Evolutionary conservation across 2,329 filamentous ascomycete species (phyloP).

Genomic region (Coniochaeta prunicola): DNA sequence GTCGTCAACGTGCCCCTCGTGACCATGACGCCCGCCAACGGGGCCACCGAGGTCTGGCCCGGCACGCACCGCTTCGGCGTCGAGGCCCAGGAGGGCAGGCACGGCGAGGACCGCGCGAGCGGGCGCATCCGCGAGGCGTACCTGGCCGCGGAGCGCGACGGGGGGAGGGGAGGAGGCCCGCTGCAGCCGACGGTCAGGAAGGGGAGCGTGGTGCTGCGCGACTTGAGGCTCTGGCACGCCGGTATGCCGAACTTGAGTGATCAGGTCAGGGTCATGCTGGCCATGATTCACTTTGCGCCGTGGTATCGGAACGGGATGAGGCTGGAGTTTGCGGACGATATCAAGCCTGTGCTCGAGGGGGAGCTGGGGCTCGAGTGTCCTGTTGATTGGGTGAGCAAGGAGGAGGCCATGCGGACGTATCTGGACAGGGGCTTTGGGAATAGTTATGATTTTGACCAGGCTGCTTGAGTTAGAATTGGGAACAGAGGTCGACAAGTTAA

Average conservation of each 20-base stretch:
- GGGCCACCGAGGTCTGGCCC: conserved; percentile 53
- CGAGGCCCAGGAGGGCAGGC: conserved; percentile 37
- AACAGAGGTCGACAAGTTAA: too few species aligned
- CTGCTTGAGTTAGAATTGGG: not conserved
- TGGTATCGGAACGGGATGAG: conserved; percentile 52
- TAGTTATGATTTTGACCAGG: conserved; percentile 54
- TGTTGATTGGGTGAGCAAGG: conserved; percentile 21
- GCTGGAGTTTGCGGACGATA: conserved; percentile 43
- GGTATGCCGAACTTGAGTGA: conserved; percentile 52
- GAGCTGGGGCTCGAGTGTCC: conserved; percentile 38
- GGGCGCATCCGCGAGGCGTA: conserved; percentile 36
- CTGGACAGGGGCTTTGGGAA: conserved; percentile 52
- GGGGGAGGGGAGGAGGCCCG: conserved; percentile 27
- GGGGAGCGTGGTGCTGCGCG: conserved; percentile 49
- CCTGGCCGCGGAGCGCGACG: conserved; percentile 27
- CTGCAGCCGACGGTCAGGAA: conserved; percentile 43
- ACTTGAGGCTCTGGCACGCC: conserved; percentile 56
- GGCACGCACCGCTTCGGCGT: conserved; percentile 37
- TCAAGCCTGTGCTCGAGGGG: conserved; percentile 32
- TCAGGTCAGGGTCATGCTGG: conserved; percentile 49
- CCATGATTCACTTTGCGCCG: conserved; percentile 50
- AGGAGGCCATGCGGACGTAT: conserved; percentile 36
- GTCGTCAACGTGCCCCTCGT: conserved; percentile 47
- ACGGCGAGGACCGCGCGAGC: conserved; percentile 45
- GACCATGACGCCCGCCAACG: conserved; percentile 42